Evolutionary conservation across 106 monocot genomes (phyloP).

Genomic region (Chionographis japonica): DNA sequence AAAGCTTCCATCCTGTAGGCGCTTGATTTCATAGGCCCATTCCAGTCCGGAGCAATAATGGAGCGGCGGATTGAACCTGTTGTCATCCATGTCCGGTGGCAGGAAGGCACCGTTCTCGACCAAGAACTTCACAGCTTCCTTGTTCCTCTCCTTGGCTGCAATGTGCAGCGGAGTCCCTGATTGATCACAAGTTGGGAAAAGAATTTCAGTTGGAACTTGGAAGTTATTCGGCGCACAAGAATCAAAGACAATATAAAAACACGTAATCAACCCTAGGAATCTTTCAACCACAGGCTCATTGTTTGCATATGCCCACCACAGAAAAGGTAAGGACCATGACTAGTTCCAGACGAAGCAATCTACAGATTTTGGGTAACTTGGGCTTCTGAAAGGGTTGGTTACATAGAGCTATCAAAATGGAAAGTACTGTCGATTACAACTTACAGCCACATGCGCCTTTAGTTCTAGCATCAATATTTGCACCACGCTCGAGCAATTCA

Average conservation of each 20-base stretch:
- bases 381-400: no score
- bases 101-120: conserved; percentile 94
- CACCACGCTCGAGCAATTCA: conserved; percentile 82
- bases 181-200: conserved; percentile 4
- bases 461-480: conserved; percentile 94
- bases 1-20: conserved; percentile 23
- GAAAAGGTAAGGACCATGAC: no score
- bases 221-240: no score
- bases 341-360: no score
- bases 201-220: neutral
- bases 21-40: conserved; percentile 92
- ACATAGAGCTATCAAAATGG: no score
- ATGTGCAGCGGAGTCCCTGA: conserved; percentile 95
- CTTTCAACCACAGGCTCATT: no score
- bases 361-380: no score
- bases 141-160: conserved; percentile 94
- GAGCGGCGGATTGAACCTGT: conserved; percentile 91
- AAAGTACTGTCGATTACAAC: neutral
- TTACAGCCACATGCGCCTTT: conserved; percentile 99
- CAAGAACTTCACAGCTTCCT: conserved; percentile 69
- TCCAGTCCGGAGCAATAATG: conserved; percentile 96
- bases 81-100: conserved; percentile 72
- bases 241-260: no score
- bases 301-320: no score
- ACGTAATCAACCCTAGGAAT: no score